Percentiles rank a stretch among this genome's conserved stretches.
Conservation (phyloP, 306 rosid genomes). For the Dicorynia guianensis region DNA sequence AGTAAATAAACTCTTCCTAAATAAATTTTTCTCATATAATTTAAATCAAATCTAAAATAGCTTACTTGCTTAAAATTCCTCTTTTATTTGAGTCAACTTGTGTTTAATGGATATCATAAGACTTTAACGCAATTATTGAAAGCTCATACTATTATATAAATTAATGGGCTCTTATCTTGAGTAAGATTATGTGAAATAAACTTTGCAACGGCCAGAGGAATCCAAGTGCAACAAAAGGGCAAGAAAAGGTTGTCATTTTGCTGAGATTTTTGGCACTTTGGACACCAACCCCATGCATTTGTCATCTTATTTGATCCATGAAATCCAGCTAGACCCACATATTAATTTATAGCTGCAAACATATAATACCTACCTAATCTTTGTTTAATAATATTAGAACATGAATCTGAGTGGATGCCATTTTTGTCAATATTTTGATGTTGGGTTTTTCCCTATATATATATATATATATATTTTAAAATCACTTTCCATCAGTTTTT, state of each 20-base stretch:
- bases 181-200: constrained; percentile 15
- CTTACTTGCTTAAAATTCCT: too few species aligned
- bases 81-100: too few species aligned
- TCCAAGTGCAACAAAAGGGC: not conserved
- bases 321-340: constrained; percentile 27
- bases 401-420: constrained; percentile 27
- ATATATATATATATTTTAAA: too few species aligned
- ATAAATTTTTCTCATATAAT: too few species aligned
- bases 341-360: not conserved
- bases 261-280: not conserved
- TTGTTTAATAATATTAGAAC: not conserved
- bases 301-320: constrained; percentile 19
- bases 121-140: not conserved
- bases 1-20: too few species aligned
- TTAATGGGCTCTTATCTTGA: not conserved
- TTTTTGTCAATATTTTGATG: constrained; percentile 23
- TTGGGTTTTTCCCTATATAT: not conserved
- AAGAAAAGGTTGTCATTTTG: constrained; percentile 21
- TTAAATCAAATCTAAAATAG: too few species aligned
- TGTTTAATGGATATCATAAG: too few species aligned
- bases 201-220: not conserved
- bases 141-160: not conserved
- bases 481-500: not conserved
- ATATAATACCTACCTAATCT: not conserved
- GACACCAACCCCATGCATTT: constrained; percentile 22